Evolutionary conservation across 495 filamentous ascomycete species (phyloP), one percentile per base, ranked within the genome.

Genomic region (Gamarada debralockiae): DNA sequence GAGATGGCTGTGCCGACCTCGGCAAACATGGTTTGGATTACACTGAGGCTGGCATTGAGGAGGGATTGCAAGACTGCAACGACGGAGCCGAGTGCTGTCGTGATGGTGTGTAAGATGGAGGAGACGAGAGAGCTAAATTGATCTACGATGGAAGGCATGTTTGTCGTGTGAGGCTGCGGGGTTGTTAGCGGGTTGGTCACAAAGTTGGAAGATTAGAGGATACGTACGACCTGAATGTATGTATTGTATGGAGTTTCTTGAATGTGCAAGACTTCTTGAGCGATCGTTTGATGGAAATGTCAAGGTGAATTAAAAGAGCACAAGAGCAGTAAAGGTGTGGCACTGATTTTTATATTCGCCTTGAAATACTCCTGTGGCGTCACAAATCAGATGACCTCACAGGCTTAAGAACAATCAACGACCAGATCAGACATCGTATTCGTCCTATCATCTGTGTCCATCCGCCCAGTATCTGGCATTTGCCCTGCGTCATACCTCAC

Each of bases 131-230:
- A 58, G 33, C 55, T 41, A 55, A 73, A 53, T 48, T 63, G 63
- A 48, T 63, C 54, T 18, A 67, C 41, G 25, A 71, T 58, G 22
- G 65, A 59, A 58, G 72, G 55, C 61, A 74, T 70, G 45, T 56
- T 55, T 34, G 36, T 56, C 12, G 39, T 57, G 27, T 29, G 4
- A 29, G 27, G 27, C 4, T 29, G 4, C 27, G 4, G 27, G 27
- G 27, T 29, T 29, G 27, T 29, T n/a, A n/a, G n/a, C n/a, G n/a
- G n/a, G n/a, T n/a, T n/a, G n/a, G n/a, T n/a, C n/a, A n/a, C n/a
- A n/a, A n/a, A n/a, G n/a, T n/a, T n/a, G 23, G 4, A 14, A n/a
- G 33, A 18, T 29, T 27, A 31, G n/a, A n/a, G n/a, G n/a, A n/a
- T n/a, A n/a, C n/a, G n/a, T n/a, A n/a, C n/a, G n/a, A n/a, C n/a